phyloP scores from a whole-genome alignment of 352 stramenopile species.

The Globisporangium recalcitrans region DNA sequence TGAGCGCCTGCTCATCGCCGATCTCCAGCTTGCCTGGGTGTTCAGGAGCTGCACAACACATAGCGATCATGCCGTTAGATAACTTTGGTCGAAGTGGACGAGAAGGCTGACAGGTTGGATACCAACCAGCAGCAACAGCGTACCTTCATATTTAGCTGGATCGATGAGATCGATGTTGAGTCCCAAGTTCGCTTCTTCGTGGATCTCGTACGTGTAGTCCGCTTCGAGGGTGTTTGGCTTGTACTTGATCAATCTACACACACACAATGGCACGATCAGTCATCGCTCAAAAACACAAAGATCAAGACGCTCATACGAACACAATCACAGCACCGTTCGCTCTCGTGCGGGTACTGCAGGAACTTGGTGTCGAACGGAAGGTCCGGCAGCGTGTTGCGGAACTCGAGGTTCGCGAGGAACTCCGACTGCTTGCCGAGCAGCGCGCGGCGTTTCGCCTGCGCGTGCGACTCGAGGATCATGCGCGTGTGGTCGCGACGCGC shows the following conservation, averaged over 20 bases:
- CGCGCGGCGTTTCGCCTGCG: constrained; percentile 73
- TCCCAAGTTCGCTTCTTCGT: constrained; percentile 75
- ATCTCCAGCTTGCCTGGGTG: constrained; percentile 50
- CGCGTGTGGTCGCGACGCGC: constrained; percentile 80
- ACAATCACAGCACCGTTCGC: constrained; percentile 40
- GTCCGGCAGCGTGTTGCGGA: constrained; percentile 77
- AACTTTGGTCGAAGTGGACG: neutral
- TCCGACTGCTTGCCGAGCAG: constrained; percentile 81
- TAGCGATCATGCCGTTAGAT: neutral
- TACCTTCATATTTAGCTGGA: constrained; percentile 80
- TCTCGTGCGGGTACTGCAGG: constrained; percentile 75
- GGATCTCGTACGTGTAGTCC: constrained; percentile 84
- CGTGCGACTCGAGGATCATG: constrained; percentile 85
- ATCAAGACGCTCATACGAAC: neutral
- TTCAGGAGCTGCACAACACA: constrained; percentile 33
- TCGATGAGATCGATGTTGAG: constrained; percentile 83
- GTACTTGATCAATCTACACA: constrained; percentile 75
- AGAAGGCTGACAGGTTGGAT: neutral
- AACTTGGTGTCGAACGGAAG: constrained; percentile 87
- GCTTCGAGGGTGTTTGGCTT: constrained; percentile 80
- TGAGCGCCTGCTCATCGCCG: constrained; percentile 68
- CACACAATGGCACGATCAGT: constrained; percentile 3
- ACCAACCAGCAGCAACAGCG: constrained; percentile 6
- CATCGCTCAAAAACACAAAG: too few relatives aligned
- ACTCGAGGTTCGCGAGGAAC: constrained; percentile 77